Evolutionary conservation across 306 rosid species (phyloP).

Genomic region (Lablab purpureus): DNA sequence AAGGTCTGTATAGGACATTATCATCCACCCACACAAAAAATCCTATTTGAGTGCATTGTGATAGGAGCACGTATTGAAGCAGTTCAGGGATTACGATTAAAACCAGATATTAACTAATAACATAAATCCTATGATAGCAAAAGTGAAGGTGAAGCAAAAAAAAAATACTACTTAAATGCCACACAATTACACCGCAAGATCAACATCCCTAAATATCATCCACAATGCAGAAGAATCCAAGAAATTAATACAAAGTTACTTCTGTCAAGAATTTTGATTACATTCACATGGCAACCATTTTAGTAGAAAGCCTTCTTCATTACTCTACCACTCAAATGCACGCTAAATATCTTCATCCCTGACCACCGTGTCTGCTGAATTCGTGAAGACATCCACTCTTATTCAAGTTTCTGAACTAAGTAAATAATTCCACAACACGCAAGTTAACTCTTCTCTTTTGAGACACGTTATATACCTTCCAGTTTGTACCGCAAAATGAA

Average conservation of each 20-base stretch:
- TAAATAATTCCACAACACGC: slow-evolving; percentile 33
- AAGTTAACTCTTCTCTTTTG: slow-evolving; percentile 18
- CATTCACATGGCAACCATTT: slow-evolving; percentile 17
- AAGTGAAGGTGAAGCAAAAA: slow-evolving; percentile 16
- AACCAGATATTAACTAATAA: slow-evolving; percentile 26
- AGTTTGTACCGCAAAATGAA: slow-evolving; percentile 8
- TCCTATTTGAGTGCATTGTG: neutral
- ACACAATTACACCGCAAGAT: neutral
- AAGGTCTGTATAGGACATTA: neutral
- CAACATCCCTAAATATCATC: neutral
- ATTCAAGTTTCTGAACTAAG: neutral
- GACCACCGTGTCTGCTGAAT: slow-evolving; percentile 11
- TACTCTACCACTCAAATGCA: slow-evolving; percentile 45
- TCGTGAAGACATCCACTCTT: slow-evolving; percentile 13
- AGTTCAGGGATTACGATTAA: slow-evolving; percentile 1
- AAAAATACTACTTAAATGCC: slow-evolving; percentile 19
- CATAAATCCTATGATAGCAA: neutral
- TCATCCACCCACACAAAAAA: slow-evolving; percentile 16
- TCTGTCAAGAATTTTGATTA: slow-evolving; percentile 13
- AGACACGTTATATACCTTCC: neutral
- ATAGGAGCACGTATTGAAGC: neutral
- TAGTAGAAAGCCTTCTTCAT: slow-evolving; percentile 33
- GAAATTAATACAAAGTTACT: slow-evolving; percentile 39
- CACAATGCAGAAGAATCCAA: slow-evolving; percentile 27
- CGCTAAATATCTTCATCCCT: slow-evolving; percentile 24